These are phyloP conservation scores for Vanrija sp. DNA, from an alignment of 1,284 basidiomycete genomes.

Conservation along the genomic window DNA sequence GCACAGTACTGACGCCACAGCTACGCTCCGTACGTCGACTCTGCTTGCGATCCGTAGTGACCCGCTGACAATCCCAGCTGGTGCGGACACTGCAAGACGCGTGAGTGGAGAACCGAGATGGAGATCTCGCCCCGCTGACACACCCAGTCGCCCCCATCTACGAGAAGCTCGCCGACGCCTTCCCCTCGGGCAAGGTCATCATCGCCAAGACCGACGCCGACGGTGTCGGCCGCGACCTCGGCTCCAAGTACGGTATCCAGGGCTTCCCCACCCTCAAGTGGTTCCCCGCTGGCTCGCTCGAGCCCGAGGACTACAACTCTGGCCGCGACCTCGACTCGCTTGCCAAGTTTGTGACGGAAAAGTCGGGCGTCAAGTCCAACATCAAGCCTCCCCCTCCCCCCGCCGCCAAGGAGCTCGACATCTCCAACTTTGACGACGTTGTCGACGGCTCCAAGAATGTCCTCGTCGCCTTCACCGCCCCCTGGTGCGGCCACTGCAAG, in stretches of 20 bases:
- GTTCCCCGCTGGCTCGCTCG: conserved; percentile 67
- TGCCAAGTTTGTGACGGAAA: conserved; percentile 66
- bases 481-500: conserved; percentile 51
- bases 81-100: conserved; percentile 53
- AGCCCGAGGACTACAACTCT: conserved; percentile 66
- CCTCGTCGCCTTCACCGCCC: conserved; percentile 83
- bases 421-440: conserved; percentile 68
- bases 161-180: conserved; percentile 85
- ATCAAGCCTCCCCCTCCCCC: conserved; percentile 80
- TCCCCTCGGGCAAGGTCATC: conserved; percentile 67
- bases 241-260: conserved; percentile 62
- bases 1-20: conserved; percentile 17
- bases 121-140: conserved; percentile 40
- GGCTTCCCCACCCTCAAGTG: conserved; percentile 92
- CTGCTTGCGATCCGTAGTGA: background rate
- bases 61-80: conserved; percentile 26
- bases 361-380: conserved; percentile 75
- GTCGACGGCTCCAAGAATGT: conserved; percentile 73
- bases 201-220: conserved; percentile 94
- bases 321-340: conserved; percentile 78
- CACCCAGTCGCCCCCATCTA: conserved; percentile 74
- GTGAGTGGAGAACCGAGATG: conserved; percentile 28
- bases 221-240: conserved; percentile 62
- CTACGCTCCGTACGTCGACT: conserved; percentile 39
- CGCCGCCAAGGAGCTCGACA: conserved; percentile 64